phyloP scores from a whole-genome alignment of 2,329 filamentous ascomycete species.

The Macrophomina tecta region DNA sequence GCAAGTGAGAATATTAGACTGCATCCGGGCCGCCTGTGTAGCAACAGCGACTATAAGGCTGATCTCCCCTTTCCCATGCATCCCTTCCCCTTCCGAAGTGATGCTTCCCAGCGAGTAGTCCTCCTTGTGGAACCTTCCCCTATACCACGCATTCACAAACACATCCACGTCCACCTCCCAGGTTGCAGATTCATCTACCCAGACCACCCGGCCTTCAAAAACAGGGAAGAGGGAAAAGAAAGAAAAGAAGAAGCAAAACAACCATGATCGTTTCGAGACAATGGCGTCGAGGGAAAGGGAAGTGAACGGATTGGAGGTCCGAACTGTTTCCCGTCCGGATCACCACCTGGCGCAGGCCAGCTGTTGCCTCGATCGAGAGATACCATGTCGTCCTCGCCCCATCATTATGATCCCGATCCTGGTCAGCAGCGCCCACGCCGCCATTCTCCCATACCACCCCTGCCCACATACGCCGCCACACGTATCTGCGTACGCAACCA shows the following conservation, averaged over 20 bases:
- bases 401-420: not conserved
- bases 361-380: no score
- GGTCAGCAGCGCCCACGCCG: not conserved
- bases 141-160: not conserved
- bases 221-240: conserved; percentile 2
- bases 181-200: not conserved
- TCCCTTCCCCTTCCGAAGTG: conserved; percentile 12
- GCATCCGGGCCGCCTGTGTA: conserved; percentile 15
- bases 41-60: conserved; percentile 20
- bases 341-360: not conserved
- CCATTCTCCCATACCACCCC: not conserved
- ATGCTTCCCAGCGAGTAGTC: not conserved
- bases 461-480: not conserved
- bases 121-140: conserved; percentile 2
- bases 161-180: not conserved
- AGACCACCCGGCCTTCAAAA: not conserved
- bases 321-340: not conserved
- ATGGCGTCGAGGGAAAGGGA: not conserved
- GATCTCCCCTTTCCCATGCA: conserved; percentile 3
- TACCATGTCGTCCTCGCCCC: not conserved
- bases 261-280: not conserved
- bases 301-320: not conserved
- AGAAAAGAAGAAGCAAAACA: conserved; percentile 10
- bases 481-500: conserved; percentile 1
- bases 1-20: conserved; percentile 10